A percentile compares a stretch with the other conserved stretches of the same genome.
phyloP scores from a whole-genome alignment of 2,329 filamentous ascomycete species.

The Epichloe brachyelytri region DNA sequence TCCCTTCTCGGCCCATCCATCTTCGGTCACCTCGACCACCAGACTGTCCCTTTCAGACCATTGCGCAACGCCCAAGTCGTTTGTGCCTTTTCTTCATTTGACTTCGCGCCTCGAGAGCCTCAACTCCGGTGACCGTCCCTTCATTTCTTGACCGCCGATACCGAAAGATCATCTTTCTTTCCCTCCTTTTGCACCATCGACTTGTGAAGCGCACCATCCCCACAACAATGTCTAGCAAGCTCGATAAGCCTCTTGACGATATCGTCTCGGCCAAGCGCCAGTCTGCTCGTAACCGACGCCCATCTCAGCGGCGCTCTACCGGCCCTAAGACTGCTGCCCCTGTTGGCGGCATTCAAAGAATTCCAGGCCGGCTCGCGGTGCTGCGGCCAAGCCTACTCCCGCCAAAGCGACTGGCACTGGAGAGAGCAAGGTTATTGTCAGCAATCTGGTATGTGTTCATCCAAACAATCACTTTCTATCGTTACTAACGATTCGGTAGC shows the following conservation, averaged over 20 bases:
- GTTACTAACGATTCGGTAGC: constrained; percentile 36
- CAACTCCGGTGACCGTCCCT: background rate
- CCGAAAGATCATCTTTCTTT: background rate
- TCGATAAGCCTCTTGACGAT: constrained; percentile 94
- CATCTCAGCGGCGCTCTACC: constrained; percentile 35
- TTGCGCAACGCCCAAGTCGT: background rate
- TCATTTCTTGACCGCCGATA: background rate
- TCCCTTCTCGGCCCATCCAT: background rate
- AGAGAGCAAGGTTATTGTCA: constrained; percentile 96
- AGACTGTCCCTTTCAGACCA: constrained; percentile 3
- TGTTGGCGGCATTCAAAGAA: constrained; percentile 73
- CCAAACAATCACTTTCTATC: background rate
- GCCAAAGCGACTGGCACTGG: constrained; percentile 50
- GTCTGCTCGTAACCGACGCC: constrained; percentile 39
- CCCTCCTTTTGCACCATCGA: background rate
- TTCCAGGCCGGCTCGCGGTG: constrained; percentile 46
- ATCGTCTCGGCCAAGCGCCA: constrained; percentile 70
- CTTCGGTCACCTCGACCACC: constrained; percentile 1
- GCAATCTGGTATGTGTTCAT: constrained; percentile 69
- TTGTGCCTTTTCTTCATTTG: background rate
- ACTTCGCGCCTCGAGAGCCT: background rate
- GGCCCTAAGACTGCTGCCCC: constrained; percentile 50
- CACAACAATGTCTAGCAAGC: constrained; percentile 82
- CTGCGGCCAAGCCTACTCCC: constrained; percentile 47
- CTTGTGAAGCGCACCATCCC: constrained; percentile 6